A percentile compares a stretch with the other conserved stretches of the same genome.
Conservation (phyloP, 2,329 filamentous ascomycete species). For the Lachnellula arida region DNA sequence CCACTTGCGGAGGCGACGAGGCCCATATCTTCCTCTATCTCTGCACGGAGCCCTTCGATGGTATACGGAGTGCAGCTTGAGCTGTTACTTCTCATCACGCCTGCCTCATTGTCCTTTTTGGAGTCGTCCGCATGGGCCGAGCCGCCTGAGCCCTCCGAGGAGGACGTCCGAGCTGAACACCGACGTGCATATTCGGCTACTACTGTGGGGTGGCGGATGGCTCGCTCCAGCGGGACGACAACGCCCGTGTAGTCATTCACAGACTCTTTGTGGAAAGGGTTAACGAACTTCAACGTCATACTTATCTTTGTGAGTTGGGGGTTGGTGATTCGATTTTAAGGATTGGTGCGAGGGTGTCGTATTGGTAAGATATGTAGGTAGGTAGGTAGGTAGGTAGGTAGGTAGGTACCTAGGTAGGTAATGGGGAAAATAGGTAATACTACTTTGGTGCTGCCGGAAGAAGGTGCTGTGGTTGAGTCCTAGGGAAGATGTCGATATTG, state of each 20-base stretch:
- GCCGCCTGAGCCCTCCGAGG: not conserved
- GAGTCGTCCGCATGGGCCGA: not conserved
- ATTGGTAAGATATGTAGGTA: too few species aligned
- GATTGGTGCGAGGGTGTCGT: too few species aligned
- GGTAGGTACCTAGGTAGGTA: too few species aligned
- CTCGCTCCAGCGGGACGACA: constrained; percentile 43
- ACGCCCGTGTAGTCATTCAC: constrained; percentile 46
- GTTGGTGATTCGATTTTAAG: not conserved
- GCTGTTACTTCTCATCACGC: constrained; percentile 50
- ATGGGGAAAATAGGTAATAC: too few species aligned
- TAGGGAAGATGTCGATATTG: not conserved
- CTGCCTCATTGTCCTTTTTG: constrained; percentile 20
- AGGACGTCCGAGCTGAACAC: constrained; percentile 21
- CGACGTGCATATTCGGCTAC: constrained; percentile 31
- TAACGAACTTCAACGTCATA: constrained; percentile 36
- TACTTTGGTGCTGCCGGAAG: too few species aligned
- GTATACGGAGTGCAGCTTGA: constrained; percentile 50
- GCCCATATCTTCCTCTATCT: constrained; percentile 52
- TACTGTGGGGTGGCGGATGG: constrained; percentile 36
- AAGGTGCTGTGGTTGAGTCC: too few species aligned
- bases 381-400: too few species aligned
- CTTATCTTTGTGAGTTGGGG: constrained; percentile 1
- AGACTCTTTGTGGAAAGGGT: constrained; percentile 47
- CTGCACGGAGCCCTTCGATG: constrained; percentile 63
- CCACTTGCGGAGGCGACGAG: too few species aligned